These are phyloP conservation scores for Barnettozyma wickerhamii DNA, from an alignment of 805 yeast genomes.

Conservation along the genomic window DNA sequence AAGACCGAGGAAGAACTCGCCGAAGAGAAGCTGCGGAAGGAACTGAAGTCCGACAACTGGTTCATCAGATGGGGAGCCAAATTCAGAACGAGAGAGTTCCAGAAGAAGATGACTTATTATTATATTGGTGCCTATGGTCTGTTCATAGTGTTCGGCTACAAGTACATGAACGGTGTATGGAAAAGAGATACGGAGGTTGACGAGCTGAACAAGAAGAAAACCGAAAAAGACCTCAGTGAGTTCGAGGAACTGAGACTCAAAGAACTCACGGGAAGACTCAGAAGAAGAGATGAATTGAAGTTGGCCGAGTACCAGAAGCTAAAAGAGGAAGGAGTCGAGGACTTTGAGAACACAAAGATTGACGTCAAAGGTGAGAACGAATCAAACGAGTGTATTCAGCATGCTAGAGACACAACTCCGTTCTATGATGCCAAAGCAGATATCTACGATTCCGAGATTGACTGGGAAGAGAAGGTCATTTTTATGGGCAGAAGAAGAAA, in stretches of 20 bases:
- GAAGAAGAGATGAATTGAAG: conserved; percentile 61
- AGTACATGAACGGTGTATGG: conserved; percentile 63
- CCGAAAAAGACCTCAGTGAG: conserved; percentile 38
- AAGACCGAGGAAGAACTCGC: conserved; percentile 32
- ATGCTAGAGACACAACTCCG: conserved; percentile 75
- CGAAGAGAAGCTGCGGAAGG: conserved; percentile 28
- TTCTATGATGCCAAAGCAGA: conserved; percentile 76
- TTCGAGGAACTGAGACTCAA: conserved; percentile 61
- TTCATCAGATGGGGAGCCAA: conserved; percentile 49
- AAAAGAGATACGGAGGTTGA: conserved; percentile 59
- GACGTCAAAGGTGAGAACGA: conserved; percentile 30
- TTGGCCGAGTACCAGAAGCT: conserved; percentile 55
- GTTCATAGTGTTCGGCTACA: conserved; percentile 54
- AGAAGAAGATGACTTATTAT: conserved; percentile 57
- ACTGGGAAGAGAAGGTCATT: conserved; percentile 44
- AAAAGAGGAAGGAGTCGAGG: conserved; percentile 31
- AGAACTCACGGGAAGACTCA: conserved; percentile 52
- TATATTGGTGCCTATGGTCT: conserved; percentile 56
- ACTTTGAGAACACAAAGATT: conserved; percentile 29
- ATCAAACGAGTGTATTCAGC: conserved; percentile 42
- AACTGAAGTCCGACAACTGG: conserved; percentile 32
- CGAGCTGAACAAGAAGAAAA: conserved; percentile 35
- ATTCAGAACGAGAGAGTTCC: conserved; percentile 51
- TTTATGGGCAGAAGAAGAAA: conserved; percentile 57
- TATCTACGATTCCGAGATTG: conserved; percentile 76